A percentile compares a stretch with the other conserved stretches of the same genome.
Evolutionary conservation across 192 early-diverging fungal genomes (phyloP).

Genomic region (Paraglomus brasilianum): DNA sequence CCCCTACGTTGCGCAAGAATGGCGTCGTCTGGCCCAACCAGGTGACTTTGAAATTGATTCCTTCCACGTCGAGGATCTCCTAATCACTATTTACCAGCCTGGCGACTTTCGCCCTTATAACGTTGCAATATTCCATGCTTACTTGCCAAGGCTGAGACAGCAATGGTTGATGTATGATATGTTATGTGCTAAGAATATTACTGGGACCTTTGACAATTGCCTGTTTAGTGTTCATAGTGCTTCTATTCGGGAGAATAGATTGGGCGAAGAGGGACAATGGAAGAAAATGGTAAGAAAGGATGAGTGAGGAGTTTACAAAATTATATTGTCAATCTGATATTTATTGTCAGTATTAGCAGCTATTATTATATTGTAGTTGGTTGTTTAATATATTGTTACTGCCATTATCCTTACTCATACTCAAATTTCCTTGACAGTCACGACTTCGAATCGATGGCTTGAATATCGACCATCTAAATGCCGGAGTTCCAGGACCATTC

Average conservation of each 20-base stretch:
- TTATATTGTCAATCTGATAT: too few species aligned
- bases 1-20: conserved; percentile 58
- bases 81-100: conserved; percentile 83
- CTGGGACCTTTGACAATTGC: conserved; percentile 93
- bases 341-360: not conserved
- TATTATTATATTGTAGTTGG: not conserved
- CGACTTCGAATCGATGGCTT: conserved; percentile 87
- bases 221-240: conserved; percentile 89
- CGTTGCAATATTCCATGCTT: conserved; percentile 83
- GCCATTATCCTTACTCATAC: conserved; percentile 1
- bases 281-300: conserved; percentile 44
- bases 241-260: conserved; percentile 60
- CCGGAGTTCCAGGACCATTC: conserved; percentile 80
- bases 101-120: conserved; percentile 82
- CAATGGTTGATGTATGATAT: conserved; percentile 94
- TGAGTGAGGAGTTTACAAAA: too few species aligned
- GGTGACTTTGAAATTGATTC: conserved; percentile 85
- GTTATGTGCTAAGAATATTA: conserved; percentile 81
- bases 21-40: conserved; percentile 59
- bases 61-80: conserved; percentile 81
- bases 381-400: not conserved
- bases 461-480: conserved; percentile 88
- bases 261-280: conserved; percentile 39
- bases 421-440: conserved; percentile 34
- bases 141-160: conserved; percentile 78